Percentiles rank a stretch among this genome's conserved stretches.
These are phyloP conservation scores for Wallacemonas sp. DNA, from an alignment of 208 protist species.

Conservation along the genomic window DNA sequence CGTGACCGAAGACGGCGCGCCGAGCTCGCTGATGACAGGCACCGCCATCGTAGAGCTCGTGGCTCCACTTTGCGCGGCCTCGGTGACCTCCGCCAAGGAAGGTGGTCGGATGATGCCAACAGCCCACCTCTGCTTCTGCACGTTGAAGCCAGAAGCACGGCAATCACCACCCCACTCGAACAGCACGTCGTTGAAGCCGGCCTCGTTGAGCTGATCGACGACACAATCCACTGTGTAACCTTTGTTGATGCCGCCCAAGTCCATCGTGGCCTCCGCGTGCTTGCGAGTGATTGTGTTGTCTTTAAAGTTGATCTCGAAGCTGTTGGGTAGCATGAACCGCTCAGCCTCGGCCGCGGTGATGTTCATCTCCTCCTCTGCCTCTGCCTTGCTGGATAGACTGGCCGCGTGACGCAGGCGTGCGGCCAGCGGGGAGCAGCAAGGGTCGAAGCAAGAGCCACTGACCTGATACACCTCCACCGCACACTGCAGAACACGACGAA, in stretches of 20 bases:
- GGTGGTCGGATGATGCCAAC: constrained; percentile 42
- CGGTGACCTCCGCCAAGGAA: constrained; percentile 23
- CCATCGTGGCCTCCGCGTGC: constrained; percentile 31
- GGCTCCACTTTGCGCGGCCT: not conserved
- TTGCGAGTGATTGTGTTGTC: constrained; percentile 36
- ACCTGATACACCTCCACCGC: constrained; percentile 28
- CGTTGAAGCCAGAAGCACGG: constrained; percentile 35
- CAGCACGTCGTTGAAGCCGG: constrained; percentile 32
- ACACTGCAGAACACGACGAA: constrained; percentile 37
- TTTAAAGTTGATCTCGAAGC: constrained; percentile 36
- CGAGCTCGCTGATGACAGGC: not conserved
- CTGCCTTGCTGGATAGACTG: not conserved
- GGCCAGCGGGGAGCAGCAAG: constrained; percentile 29
- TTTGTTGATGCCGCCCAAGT: constrained; percentile 52
- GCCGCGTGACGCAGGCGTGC: constrained; percentile 22
- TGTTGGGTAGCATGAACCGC: constrained; percentile 28
- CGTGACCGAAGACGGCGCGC: no score
- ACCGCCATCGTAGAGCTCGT: not conserved
- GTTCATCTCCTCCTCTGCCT: not conserved
- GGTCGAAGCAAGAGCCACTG: constrained; percentile 41
- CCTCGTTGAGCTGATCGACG: constrained; percentile 39
- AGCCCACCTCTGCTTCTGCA: constrained; percentile 29
- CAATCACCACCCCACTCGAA: constrained; percentile 64
- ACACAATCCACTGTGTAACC: constrained; percentile 52
- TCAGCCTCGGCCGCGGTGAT: constrained; percentile 30